These are phyloP conservation scores for Saccharum hybrid DNA, from an alignment of 202 grass and related monocot species.

Conservation along the genomic window DNA sequence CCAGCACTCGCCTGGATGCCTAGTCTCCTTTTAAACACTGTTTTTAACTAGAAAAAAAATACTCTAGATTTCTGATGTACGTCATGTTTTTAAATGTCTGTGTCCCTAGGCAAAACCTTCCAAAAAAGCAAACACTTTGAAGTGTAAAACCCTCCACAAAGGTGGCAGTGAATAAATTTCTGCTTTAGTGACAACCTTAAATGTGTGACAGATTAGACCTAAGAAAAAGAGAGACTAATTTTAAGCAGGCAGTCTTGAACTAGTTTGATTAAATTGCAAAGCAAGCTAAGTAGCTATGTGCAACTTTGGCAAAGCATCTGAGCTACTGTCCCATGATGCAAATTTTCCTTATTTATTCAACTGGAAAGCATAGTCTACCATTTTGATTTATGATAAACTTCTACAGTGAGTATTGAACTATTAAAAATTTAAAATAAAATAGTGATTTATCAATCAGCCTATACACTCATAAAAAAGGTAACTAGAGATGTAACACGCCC, in stretches of 20 bases:
- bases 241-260: background rate
- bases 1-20: too few relatives aligned
- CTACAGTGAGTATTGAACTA: background rate
- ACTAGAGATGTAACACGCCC: background rate
- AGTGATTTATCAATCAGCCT: background rate
- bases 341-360: slow-evolving; percentile 13
- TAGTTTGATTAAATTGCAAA: slow-evolving; percentile 8
- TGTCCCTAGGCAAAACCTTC: slow-evolving; percentile 7
- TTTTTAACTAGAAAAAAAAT: background rate
- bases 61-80: background rate
- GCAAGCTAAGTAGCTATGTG: background rate
- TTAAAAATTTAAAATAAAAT: background rate
- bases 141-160: background rate
- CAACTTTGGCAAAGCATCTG: background rate
- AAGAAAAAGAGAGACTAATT: slow-evolving; percentile 15
- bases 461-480: background rate
- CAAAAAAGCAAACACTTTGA: background rate
- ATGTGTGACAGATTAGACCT: background rate
- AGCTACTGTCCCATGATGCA: background rate
- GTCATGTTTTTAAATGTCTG: background rate
- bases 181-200: background rate
- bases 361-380: background rate
- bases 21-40: too few relatives aligned
- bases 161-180: background rate
- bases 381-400: slow-evolving; percentile 26